Evolutionary conservation across 352 stramenopile genomes (phyloP), one percentile per base, ranked within the genome.

Genomic region (Phytophthora podocarpi): DNA sequence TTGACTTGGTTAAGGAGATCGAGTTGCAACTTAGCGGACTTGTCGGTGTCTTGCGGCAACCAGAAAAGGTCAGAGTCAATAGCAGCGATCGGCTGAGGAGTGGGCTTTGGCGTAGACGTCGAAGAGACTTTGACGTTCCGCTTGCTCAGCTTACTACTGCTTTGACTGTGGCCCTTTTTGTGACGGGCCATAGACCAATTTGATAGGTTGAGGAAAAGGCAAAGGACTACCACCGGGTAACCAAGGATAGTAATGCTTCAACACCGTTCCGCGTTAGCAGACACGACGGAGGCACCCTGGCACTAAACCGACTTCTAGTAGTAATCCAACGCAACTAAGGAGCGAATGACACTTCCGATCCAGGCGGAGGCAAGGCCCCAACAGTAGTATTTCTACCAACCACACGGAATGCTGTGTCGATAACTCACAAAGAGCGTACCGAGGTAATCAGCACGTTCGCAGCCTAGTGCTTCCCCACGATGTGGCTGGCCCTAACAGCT

Each of bases 221-320:
- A 23, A 45, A 45, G 11, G 37, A 45, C n/a, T 45, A 28, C 37
- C 11, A 45, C 37, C 37, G 20, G 37, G 37, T 28, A 45, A 28
- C 37, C 37, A 45, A 26, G 37, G 37, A 45, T 26, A 3, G 37
- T 45, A 16, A 28, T 45, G 11, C 37, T 28, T 45, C 37, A 28
- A 45, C 37, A 45, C 7, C 21, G 37, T 45, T 45, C 37, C 20
- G 37, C 37, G 4, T 45, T 27, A 45, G 37, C 37, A 45, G 37
- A 45, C 37, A 45, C 37, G 6, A 28, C 5, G 16, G 4, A 45
- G 16, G 20, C 18, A 26, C 18, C 16, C 11, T 45, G 37, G 18
- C n/a, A 45, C 37, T 45, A 5, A 45, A 45, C 37, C 37, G 37
- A 45, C 37, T 45, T 45, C 37, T 45, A 45, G 37, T 45, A 23